A percentile compares a stretch with the other conserved stretches of the same genome.
phyloP scores from a whole-genome alignment of 495 filamentous ascomycete genomes.

The Talaromyces ruber region DNA sequence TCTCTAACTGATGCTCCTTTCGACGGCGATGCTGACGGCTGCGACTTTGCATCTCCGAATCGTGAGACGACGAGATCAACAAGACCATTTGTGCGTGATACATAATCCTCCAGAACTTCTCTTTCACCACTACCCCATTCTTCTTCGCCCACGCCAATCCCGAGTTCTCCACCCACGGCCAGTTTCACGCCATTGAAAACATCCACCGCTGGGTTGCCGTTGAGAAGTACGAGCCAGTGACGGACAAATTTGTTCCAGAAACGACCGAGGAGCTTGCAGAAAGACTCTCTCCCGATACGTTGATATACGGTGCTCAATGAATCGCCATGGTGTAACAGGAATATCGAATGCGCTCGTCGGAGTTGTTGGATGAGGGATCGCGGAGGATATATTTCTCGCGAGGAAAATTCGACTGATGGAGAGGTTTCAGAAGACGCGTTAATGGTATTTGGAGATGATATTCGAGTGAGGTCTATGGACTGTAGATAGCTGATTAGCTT shows the following conservation, averaged over 20 bases:
- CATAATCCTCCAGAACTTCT: constrained; percentile 82
- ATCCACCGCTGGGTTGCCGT: constrained; percentile 76
- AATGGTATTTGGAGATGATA: constrained; percentile 17
- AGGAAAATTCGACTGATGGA: constrained; percentile 60
- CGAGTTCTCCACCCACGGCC: constrained; percentile 83
- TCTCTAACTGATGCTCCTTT: constrained; percentile 3
- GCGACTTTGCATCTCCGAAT: constrained; percentile 52
- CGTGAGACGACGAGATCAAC: constrained; percentile 80
- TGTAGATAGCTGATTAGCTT: constrained; percentile 16
- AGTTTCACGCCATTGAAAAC: constrained; percentile 82
- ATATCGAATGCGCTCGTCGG: constrained; percentile 70
- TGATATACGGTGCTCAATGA: constrained; percentile 58
- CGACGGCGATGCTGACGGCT: background rate
- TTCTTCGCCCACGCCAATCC: constrained; percentile 62
- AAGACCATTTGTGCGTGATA: constrained; percentile 52
- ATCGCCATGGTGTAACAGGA: constrained; percentile 76
- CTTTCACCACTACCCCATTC: constrained; percentile 86
- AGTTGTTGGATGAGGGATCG: constrained; percentile 71
- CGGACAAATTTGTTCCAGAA: constrained; percentile 79
- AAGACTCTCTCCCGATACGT: constrained; percentile 48
- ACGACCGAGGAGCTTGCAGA: constrained; percentile 57
- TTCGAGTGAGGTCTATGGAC: constrained; percentile 68
- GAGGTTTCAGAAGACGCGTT: constrained; percentile 13
- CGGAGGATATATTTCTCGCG: constrained; percentile 80
- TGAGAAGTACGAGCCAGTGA: constrained; percentile 82